Conservation (phyloP, 305 asterid species). For the Solanum hybrid region DNA sequence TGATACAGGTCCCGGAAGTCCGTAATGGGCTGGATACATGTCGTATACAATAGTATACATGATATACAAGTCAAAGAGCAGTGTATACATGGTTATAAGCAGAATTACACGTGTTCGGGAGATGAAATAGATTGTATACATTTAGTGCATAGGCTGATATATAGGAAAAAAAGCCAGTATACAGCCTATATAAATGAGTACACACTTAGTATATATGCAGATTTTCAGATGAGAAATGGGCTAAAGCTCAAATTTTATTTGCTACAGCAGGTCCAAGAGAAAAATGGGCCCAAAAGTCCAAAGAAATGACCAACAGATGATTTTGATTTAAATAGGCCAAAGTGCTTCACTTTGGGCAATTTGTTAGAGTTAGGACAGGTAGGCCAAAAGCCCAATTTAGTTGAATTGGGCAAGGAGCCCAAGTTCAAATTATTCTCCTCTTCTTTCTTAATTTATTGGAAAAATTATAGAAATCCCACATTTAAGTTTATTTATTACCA, state of each 20-base stretch:
- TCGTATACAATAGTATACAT: not conserved
- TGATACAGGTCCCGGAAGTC: not conserved
- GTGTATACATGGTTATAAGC: not conserved
- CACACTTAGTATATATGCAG: not conserved
- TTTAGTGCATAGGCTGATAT: too few species aligned
- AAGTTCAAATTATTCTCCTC: not conserved
- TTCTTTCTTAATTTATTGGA: not conserved
- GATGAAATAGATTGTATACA: not conserved
- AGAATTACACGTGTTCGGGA: not conserved
- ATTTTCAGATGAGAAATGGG: not conserved
- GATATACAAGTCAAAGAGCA: not conserved
- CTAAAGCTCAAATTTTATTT: not conserved
- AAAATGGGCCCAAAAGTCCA: not conserved
- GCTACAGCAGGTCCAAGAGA: not conserved
- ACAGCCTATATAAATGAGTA: not conserved
- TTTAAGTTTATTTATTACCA: too few species aligned
- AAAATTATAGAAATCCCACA: too few species aligned
- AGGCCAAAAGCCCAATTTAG: not conserved
- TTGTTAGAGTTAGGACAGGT: not conserved
- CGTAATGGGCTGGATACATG: not conserved
- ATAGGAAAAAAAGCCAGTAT: not conserved
- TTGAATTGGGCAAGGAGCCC: not conserved
- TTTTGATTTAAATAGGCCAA: not conserved
- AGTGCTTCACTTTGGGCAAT: not conserved
- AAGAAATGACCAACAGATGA: not conserved